Base-by-base conservation (phyloP, 2,329 filamentous ascomycete genomes). In the Hypoxylon sp. region DNA sequence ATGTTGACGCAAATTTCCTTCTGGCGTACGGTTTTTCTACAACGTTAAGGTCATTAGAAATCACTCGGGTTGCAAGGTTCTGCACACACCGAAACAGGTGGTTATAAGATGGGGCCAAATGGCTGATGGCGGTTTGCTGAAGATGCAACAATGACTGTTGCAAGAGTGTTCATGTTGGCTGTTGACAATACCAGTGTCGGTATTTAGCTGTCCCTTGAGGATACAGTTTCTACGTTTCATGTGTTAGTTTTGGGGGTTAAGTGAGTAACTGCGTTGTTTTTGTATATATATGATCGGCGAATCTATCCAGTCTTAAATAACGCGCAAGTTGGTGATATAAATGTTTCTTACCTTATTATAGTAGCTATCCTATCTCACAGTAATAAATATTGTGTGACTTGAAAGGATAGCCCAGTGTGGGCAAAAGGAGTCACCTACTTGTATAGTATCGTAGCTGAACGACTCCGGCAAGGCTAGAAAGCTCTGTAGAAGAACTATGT, bases 231-330 rank as follows among this genome's bases (percentile, higher is more conserved):
- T 36, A 11, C 36, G 17, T 65, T 62, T 57, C 49, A 52, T 58
- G 63, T 67, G 58, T 63, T 58, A 43, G 36, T 57, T 60, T 50
- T 14, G 45, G 30, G 49, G 43, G 49, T 65, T 36, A 38, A 63
- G 61, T 52, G 58, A 50, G 57, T 36, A 23, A 65, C 14, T 52
- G 65, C 65, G 67, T 36, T 70, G 59, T 19, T 38, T 68, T 65
- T 70, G 58, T 68, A 70, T 59, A 68, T 70, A 68, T 65, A 67
- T 2, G 59, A 62, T 17, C 17, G 38, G 2, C 14, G 48, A 65
- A 62, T 62, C 46, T 53, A 55, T 11, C 9, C 43, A 30, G 14
- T 17, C 23, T 30, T 36, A 3, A 45, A 57, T 41, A 34, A 45
- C 28, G 34, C 14, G 25, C 17, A n/a, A 34, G 5, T 19, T 34